Base-by-base conservation (phyloP, 2,329 filamentous ascomycete species). In the Aurifilum marmelostoma region DNA sequence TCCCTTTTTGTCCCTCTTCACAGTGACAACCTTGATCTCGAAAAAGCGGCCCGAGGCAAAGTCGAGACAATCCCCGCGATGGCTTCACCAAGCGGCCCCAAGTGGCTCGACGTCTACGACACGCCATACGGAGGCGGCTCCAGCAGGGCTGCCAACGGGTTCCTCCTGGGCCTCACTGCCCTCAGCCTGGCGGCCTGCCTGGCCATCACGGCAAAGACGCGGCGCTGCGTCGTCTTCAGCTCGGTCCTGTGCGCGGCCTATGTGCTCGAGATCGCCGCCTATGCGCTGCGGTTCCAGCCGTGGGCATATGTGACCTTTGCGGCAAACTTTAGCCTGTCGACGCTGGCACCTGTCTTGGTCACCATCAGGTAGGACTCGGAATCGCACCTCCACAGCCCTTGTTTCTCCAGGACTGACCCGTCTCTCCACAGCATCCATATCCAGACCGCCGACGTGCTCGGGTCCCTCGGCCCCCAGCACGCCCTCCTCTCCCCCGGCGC, bases 331-430 rank as follows among this genome's bases (percentile, higher is more conserved):
- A 67, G 67, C 18, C 29, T 71, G n/a, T 67, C 69, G 34, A 74
- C 75, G 14, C 67, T 77, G 14, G 76, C 77, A 1, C 76, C 77
- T 1, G 72, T 74, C 0, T 76, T 76, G 34, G 56, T 78, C 39
- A 75, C 76, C 3, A 71, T 72, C 67, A 74, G 71, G 76, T 77
- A 64, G 58, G n/a, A 69, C 71, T 24, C 18, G 21, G 29, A n/a
- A 34, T n/a, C n/a, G n/a, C n/a, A n/a, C n/a, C n/a, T n/a, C n/a
- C n/a, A n/a, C n/a, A n/a, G n/a, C n/a, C n/a, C n/a, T n/a, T 27
- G 8, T 34, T 4, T 34, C 34, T 8, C n/a, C 14, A 16, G 8
- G 0, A 29, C 64, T 63, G n/a, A 43, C 67, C 50, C 8, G 8
- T 43, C 34, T 58, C 9, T 8, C 16, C 9, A 47, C 70, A 78